These are phyloP conservation scores for Tolypocladium album DNA, from an alignment of 2,329 filamentous ascomycete species.

Conservation along the genomic window DNA sequence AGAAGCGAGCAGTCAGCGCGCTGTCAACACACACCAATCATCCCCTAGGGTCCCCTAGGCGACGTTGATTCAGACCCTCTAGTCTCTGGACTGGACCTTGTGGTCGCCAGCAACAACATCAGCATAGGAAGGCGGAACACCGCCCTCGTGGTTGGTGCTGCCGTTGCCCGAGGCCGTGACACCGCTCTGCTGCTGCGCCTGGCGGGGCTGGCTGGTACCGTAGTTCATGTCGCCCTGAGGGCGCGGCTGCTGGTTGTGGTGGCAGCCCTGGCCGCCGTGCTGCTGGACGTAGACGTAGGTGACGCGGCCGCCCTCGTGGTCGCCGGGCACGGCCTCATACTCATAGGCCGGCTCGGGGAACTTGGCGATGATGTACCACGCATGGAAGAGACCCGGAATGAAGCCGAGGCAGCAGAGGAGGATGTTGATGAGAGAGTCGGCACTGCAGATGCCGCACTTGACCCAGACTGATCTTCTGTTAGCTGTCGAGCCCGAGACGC, in stretches of 20 bases:
- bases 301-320: conserved; percentile 46
- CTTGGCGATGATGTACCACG: conserved; percentile 96
- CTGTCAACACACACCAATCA: background rate
- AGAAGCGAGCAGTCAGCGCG: background rate
- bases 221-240: conserved; percentile 17
- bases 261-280: conserved; percentile 15
- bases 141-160: conserved; percentile 25
- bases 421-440: conserved; percentile 90
- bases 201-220: conserved; percentile 16
- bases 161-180: conserved; percentile 29
- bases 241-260: conserved; percentile 7
- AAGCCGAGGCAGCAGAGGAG: conserved; percentile 72
- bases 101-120: conserved; percentile 84
- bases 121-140: conserved; percentile 71
- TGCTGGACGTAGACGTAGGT: conserved; percentile 69
- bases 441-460: conserved; percentile 85
- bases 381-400: conserved; percentile 81
- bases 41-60: too few relatives aligned
- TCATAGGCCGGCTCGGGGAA: conserved; percentile 67
- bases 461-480: conserved; percentile 68
- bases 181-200: conserved; percentile 16
- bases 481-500: background rate
- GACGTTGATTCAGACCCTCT: conserved; percentile 1
- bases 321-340: conserved; percentile 55
- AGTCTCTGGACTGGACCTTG: conserved; percentile 60